phyloP scores from a whole-genome alignment of 1,139 yeast genomes.

The Hyphopichia wangnamkhiaoensis region DNA sequence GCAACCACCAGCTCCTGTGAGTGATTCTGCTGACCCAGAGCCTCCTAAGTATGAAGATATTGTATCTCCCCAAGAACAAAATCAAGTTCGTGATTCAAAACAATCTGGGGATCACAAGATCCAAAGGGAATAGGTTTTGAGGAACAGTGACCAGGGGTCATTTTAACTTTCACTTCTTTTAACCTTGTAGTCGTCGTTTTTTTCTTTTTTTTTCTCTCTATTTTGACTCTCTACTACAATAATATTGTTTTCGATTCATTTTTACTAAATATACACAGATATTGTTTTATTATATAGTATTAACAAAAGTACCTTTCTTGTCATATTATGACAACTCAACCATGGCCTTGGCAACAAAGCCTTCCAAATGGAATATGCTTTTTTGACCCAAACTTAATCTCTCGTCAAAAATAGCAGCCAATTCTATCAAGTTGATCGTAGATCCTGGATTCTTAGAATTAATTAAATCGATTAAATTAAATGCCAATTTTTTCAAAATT shows the following conservation, averaged over 20 bases:
- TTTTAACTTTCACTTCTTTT: too few species aligned
- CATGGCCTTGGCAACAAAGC: conserved; percentile 89
- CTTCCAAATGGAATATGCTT: conserved; percentile 92
- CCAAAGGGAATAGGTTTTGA: conserved; percentile 22
- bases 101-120: conserved; percentile 30
- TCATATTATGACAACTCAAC: conserved; percentile 46
- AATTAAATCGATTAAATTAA: conserved; percentile 51
- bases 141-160: too few species aligned
- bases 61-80: conserved; percentile 13
- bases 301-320: too few species aligned
- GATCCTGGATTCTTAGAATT: conserved; percentile 37
- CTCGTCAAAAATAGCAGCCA: conserved; percentile 81
- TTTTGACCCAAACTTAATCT: conserved; percentile 84
- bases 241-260: background rate
- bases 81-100: conserved; percentile 16
- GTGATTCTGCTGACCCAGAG: conserved; percentile 6
- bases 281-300: background rate
- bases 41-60: conserved; percentile 34
- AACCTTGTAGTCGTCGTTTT: background rate
- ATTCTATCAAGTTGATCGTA: conserved; percentile 48
- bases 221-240: conserved; percentile 13
- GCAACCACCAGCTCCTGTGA: conserved; percentile 1
- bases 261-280: background rate
- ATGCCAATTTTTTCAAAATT: conserved; percentile 67
- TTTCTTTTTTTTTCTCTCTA: background rate